These are phyloP conservation scores for Pichia rugopelliculosa DNA, from an alignment of 805 yeast genomes.

Conservation along the genomic window DNA sequence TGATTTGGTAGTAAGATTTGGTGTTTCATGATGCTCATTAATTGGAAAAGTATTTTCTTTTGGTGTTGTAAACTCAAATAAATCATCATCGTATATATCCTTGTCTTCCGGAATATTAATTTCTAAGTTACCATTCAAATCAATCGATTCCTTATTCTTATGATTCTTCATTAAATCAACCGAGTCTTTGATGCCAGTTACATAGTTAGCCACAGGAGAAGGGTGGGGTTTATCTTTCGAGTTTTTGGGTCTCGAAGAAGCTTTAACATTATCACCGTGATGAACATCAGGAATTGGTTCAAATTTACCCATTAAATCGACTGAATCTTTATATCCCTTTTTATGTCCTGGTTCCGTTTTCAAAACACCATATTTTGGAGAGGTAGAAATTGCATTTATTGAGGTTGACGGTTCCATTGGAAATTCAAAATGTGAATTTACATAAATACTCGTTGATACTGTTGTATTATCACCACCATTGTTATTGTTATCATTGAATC, in stretches of 20 bases:
- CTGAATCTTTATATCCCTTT: conserved; percentile 13
- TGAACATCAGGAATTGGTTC: neutral
- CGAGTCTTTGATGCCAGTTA: neutral
- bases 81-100: conserved; percentile 6
- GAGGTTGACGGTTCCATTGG: conserved; percentile 16
- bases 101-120: neutral
- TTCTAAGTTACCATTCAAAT: conserved; percentile 7
- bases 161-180: neutral
- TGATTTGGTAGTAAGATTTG: neutral
- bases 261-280: too few relatives aligned
- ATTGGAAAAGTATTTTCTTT: neutral
- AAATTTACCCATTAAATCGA: conserved; percentile 9
- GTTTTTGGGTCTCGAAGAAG: neutral
- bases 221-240: neutral
- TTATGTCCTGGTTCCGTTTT: neutral
- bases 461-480: neutral
- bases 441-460: conserved; percentile 20
- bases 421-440: conserved; percentile 28
- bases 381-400: neutral
- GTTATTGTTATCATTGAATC: neutral
- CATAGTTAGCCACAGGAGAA: neutral
- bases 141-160: neutral
- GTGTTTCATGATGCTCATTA: neutral
- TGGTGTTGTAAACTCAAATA: conserved; percentile 8
- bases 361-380: conserved; percentile 5